phyloP scores from a whole-genome alignment of 768 basidiomycete genomes.

The Tylopilus felleus region DNA sequence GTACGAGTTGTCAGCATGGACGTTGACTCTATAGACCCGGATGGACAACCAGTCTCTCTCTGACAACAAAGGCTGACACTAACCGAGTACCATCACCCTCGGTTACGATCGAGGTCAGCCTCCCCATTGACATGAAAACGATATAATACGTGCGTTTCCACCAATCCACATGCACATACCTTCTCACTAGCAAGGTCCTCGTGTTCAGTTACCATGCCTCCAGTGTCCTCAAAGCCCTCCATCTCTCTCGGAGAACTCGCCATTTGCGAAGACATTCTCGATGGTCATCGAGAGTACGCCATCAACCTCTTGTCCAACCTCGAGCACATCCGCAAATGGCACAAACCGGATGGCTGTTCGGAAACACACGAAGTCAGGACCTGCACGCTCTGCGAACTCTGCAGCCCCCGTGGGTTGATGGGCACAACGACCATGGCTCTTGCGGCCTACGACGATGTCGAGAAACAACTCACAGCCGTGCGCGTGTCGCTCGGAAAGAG shows the following conservation, averaged over 20 bases:
- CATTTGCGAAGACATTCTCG: constrained; percentile 15
- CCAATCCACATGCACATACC: not conserved
- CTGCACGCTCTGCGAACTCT: constrained; percentile 15
- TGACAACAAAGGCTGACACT: constrained; percentile 3
- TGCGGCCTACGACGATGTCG: constrained; percentile 1
- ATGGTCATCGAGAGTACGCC: constrained; percentile 7
- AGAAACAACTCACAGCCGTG: constrained; percentile 2
- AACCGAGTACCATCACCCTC: not conserved
- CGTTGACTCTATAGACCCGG: not conserved
- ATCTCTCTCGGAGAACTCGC: constrained; percentile 16
- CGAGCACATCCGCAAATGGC: not conserved
- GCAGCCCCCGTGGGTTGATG: constrained; percentile 4
- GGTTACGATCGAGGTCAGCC: constrained; percentile 7
- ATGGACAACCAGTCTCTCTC: not conserved
- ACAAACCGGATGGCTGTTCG: constrained; percentile 1
- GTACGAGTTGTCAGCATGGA: too few relatives aligned
- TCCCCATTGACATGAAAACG: not conserved
- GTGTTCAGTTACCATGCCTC: constrained; percentile 2
- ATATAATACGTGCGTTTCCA: not conserved
- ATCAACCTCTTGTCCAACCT: constrained; percentile 9
- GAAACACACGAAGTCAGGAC: not conserved
- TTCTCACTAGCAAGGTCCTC: too few relatives aligned
- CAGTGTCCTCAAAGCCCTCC: not conserved
- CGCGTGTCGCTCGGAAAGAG: constrained; percentile 6
- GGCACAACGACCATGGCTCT: constrained; percentile 6